These are phyloP conservation scores for Phanerochaete sordida DNA, from an alignment of 768 basidiomycete species.

Conservation along the genomic window DNA sequence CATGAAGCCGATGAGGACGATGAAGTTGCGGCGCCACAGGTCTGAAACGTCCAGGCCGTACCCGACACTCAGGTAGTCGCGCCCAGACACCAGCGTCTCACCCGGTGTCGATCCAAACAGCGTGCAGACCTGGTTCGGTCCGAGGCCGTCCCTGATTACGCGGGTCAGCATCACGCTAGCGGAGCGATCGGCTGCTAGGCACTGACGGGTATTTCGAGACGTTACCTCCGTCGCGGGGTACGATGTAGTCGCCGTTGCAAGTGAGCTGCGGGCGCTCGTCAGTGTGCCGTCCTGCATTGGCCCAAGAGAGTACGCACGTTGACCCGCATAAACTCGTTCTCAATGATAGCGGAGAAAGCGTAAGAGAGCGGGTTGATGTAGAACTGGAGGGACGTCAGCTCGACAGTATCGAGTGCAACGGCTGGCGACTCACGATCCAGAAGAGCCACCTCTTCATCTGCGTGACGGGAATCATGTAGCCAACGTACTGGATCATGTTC, in stretches of 20 bases:
- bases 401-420: background rate
- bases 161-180: slow-evolving; percentile 12
- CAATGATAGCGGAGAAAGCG: slow-evolving; percentile 75
- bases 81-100: slow-evolving; percentile 50
- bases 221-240: slow-evolving; percentile 61
- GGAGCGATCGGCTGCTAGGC: slow-evolving; percentile 26
- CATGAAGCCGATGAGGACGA: slow-evolving; percentile 69
- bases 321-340: slow-evolving; percentile 81
- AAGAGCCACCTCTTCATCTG: slow-evolving; percentile 81
- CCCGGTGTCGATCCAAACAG: slow-evolving; percentile 64
- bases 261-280: slow-evolving; percentile 38
- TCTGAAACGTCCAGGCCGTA: slow-evolving; percentile 48
- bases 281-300: slow-evolving; percentile 8
- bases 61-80: slow-evolving; percentile 55
- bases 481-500: slow-evolving; percentile 69
- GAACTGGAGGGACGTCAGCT: slow-evolving; percentile 40
- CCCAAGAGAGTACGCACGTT: slow-evolving; percentile 39
- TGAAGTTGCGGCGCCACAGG: slow-evolving; percentile 65
- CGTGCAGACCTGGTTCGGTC: slow-evolving; percentile 76
- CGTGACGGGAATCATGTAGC: slow-evolving; percentile 64
- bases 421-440: slow-evolving; percentile 61
- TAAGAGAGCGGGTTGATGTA: slow-evolving; percentile 80
- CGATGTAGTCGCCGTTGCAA: slow-evolving; percentile 63
- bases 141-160: slow-evolving; percentile 40
- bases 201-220: slow-evolving; percentile 57